Conservation (phyloP, 192 early-diverging fungal genomes). For the Lunasporangiospora selenospora region DNA sequence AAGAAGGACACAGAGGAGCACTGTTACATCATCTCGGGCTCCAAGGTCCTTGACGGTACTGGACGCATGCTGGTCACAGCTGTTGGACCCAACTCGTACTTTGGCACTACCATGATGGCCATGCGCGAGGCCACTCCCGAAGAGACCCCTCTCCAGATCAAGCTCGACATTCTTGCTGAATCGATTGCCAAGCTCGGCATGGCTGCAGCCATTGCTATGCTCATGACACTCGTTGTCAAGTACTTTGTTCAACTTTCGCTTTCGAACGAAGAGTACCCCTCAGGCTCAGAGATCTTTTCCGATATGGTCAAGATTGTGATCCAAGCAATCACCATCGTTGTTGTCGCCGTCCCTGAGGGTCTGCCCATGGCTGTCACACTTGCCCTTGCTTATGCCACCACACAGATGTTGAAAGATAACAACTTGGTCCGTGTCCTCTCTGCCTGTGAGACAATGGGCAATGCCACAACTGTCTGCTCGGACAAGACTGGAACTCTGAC, state of each 20-base stretch:
- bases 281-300: constrained; percentile 59
- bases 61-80: constrained; percentile 87
- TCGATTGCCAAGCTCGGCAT: constrained; percentile 95
- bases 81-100: constrained; percentile 81
- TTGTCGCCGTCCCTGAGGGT: constrained; percentile 89
- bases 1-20: constrained; percentile 77
- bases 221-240: constrained; percentile 74
- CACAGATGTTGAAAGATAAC: constrained; percentile 82
- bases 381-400: constrained; percentile 83
- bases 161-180: constrained; percentile 91
- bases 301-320: constrained; percentile 74
- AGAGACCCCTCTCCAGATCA: constrained; percentile 92
- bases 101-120: constrained; percentile 91
- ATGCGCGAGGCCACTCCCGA: constrained; percentile 74
- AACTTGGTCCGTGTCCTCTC: constrained; percentile 83
- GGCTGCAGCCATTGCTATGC: constrained; percentile 81
- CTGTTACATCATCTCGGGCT: constrained; percentile 88
- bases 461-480: constrained; percentile 82
- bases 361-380: constrained; percentile 88
- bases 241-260: constrained; percentile 65
- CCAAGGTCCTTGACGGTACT: constrained; percentile 90
- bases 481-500: constrained; percentile 92
- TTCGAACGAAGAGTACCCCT: constrained; percentile 59
- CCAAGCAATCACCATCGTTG: constrained; percentile 82
- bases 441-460: constrained; percentile 86